Evolutionary conservation across 345 rosid genomes (phyloP), one percentile per base, ranked within the genome.

Genomic region (Euphorbia tirucalli): DNA sequence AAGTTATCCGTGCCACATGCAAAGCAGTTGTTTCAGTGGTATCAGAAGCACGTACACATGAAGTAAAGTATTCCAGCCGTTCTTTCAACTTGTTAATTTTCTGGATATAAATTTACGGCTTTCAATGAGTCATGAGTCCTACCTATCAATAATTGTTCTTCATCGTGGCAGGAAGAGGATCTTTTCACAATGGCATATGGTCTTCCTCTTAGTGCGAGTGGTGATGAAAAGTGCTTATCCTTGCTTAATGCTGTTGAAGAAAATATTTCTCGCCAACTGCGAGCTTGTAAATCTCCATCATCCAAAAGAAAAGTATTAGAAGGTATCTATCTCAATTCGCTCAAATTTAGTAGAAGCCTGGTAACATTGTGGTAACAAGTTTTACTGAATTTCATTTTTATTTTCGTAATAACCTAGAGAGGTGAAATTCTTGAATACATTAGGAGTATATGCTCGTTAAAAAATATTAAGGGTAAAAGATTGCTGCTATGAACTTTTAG

Each of bases 31-130:
- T 91, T 82, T 88, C 96, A 2, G 96, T 88, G 79, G 98, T 92
- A 77, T 90, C 98, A 67, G 94, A 95, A 77, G 90, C 99, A 48
- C 97, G 98, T 44, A 95, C 99, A 80, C 96, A 95, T 89, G 99
- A 95, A 92, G 99, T 95, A 95, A 92, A 80, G 86, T 85, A 88
- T 82, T 88, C 83, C 76, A 76, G 68, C 85, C 63, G 71, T 70
- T 76, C 81, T 80, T 76, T 81, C 72, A 65, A 25, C 72, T 82
- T 68, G 63, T 78, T 77, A 44, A 31, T 75, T 65, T 75, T 71
- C 19, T 75, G 15, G 50, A 60, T 37, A 62, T n/a, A 31, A 52
- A 63, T 66, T 3, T 65, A 27, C 73, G 44, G 5, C 25, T 78
- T 13, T 30, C 15, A 13, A 66, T 18, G 28, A 25, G 2, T 35